Evolutionary conservation across 1,139 yeast genomes (phyloP).

Genomic region (Hemisphaericaspora xylanilytica): DNA sequence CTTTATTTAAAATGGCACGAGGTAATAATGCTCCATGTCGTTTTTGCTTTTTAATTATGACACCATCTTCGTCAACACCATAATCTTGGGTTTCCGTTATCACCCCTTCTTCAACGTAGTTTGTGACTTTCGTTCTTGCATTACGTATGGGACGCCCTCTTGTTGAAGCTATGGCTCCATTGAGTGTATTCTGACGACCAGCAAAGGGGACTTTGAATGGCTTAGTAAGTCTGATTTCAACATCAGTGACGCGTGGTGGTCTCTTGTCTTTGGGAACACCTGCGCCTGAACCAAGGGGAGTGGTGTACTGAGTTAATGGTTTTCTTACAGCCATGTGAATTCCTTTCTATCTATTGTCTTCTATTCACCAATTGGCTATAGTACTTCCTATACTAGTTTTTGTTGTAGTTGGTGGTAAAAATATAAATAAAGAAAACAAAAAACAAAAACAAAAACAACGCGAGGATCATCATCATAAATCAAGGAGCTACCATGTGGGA

Average conservation of each 20-base stretch:
- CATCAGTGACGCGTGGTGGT: conserved; percentile 39
- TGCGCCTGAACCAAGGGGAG: conserved; percentile 48
- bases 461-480: neutral
- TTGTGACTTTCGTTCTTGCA: conserved; percentile 27
- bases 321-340: conserved; percentile 28
- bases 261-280: conserved; percentile 43
- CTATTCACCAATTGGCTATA: neutral
- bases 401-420: neutral
- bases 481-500: neutral
- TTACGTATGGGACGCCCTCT: conserved; percentile 13
- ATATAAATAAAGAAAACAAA: neutral
- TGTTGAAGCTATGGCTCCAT: conserved; percentile 16
- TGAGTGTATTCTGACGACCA: conserved; percentile 15
- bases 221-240: conserved; percentile 33
- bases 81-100: conserved; percentile 19
- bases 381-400: neutral
- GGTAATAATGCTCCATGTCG: conserved; percentile 53
- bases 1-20: conserved; percentile 30
- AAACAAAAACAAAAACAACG: conserved; percentile 4
- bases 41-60: conserved; percentile 22
- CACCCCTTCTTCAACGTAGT: conserved; percentile 27
- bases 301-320: conserved; percentile 39
- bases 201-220: conserved; percentile 47
- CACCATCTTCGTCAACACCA: conserved; percentile 29
- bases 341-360: neutral